Evolutionary conservation across 768 basidiomycete genomes (phyloP).

Genomic region (Calocybe gangraenosa): DNA sequence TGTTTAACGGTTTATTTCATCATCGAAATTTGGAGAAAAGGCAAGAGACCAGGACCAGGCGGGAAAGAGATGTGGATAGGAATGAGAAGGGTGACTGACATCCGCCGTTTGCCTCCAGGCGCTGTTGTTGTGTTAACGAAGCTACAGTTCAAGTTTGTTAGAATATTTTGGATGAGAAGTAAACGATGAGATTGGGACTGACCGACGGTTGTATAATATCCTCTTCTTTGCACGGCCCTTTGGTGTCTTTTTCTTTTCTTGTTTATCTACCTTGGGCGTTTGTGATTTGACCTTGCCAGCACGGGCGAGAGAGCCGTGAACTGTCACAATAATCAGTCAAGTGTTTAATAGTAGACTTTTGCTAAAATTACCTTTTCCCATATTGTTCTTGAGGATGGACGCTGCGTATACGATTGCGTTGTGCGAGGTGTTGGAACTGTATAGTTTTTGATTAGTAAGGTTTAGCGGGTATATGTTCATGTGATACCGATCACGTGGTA

Average conservation of each 20-base stretch:
- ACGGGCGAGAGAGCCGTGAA: conserved; percentile 99
- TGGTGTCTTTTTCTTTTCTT: conserved; percentile 98
- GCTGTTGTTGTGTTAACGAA: conserved; percentile 93
- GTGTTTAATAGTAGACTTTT: neutral
- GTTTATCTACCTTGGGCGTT: conserved; percentile 96
- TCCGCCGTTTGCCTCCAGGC: conserved; percentile 91
- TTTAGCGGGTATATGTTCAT: neutral
- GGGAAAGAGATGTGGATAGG: conserved; percentile 1
- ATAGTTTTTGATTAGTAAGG: conserved; percentile 10
- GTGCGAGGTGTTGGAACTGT: conserved; percentile 16
- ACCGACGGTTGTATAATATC: conserved; percentile 80
- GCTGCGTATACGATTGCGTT: conserved; percentile 14
- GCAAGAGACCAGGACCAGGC: neutral
- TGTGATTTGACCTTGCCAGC: conserved; percentile 99
- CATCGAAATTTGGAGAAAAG: conserved; percentile 18
- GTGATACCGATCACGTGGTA: too few relatives aligned
- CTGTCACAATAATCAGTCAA: conserved; percentile 47
- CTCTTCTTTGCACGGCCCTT: conserved; percentile 97
- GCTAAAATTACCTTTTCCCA: conserved; percentile 56
- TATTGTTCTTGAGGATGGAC: conserved; percentile 57
- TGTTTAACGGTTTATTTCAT: conserved; percentile 58
- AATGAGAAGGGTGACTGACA: conserved; percentile 60
- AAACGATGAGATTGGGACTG: conserved; percentile 24
- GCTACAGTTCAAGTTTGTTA: conserved; percentile 31
- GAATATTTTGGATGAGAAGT: neutral